A percentile compares a stretch with the other conserved stretches of the same genome.
Evolutionary conservation across 208 protist genomes (phyloP).

Genomic region (Wallacemonas sp.): DNA sequence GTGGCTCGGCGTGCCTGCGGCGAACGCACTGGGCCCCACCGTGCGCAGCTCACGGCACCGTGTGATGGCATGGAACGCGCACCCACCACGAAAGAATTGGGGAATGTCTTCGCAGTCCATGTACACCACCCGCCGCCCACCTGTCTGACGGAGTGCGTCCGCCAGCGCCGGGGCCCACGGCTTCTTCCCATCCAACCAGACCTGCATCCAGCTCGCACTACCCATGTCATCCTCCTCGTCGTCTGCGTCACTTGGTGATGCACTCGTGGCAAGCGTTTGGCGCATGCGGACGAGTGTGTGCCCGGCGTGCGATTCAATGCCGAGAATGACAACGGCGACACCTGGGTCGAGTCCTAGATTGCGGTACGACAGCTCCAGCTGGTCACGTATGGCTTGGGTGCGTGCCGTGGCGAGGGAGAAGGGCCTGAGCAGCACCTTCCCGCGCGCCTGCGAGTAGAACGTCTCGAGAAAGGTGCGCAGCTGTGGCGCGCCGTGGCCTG

Average conservation of each 20-base stretch:
- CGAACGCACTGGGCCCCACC: conserved; percentile 27
- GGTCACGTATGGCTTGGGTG: conserved; percentile 24
- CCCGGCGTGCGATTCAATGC: conserved; percentile 24
- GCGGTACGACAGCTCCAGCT: conserved; percentile 30
- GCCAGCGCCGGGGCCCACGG: conserved; percentile 39
- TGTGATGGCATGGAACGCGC: conserved; percentile 28
- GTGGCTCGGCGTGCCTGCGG: conserved; percentile 31
- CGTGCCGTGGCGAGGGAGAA: conserved; percentile 42
- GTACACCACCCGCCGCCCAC: conserved; percentile 35
- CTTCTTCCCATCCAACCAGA: conserved; percentile 41
- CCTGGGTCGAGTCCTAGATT: conserved; percentile 36
- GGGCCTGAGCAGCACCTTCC: conserved; percentile 25
- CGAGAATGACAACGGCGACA: conserved; percentile 28
- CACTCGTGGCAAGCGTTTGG: conserved; percentile 19
- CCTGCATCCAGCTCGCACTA: conserved; percentile 25
- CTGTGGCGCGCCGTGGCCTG: too few relatives aligned
- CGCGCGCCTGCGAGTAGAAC: conserved; percentile 17
- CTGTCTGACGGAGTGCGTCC: conserved; percentile 25
- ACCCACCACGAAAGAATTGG: conserved; percentile 63
- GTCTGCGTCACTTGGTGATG: conserved; percentile 24
- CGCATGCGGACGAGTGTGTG: conserved; percentile 28
- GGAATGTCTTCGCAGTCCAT: conserved; percentile 60
- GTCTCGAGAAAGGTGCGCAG: conserved; percentile 30
- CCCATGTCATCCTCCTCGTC: conserved; percentile 21
- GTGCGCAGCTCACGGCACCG: conserved; percentile 33